A percentile compares a stretch with the other conserved stretches of the same genome.
These are phyloP conservation scores for Catenaria anguillulae DNA, from an alignment of 371 early-diverging fungal species.

Conservation along the genomic window DNA sequence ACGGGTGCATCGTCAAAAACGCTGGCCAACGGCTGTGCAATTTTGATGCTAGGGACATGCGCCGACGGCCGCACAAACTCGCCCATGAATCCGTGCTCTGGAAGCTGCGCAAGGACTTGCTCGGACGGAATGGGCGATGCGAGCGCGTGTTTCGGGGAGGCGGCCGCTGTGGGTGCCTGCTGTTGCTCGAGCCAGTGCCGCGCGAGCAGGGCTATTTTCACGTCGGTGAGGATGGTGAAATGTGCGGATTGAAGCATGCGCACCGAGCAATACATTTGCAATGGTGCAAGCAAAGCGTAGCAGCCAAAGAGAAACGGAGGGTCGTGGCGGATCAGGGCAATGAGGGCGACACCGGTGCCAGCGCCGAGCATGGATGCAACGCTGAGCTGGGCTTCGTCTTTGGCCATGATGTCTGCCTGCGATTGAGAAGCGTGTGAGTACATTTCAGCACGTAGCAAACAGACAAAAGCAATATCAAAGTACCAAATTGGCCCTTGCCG, in stretches of 20 bases:
- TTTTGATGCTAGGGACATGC: background rate
- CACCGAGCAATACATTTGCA: background rate
- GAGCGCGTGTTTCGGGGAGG: background rate
- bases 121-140: background rate
- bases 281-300: background rate
- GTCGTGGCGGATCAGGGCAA: background rate
- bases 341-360: background rate
- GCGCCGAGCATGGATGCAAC: background rate
- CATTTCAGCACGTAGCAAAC: too few species aligned
- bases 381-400: constrained; percentile 1
- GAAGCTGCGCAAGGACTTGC: background rate
- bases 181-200: background rate
- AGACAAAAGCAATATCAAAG: too few species aligned
- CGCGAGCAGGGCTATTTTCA: background rate
- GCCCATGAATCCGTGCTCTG: background rate
- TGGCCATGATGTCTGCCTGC: background rate
- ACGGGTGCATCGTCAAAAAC: background rate
- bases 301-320: background rate
- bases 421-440: too few species aligned
- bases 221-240: background rate
- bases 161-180: too few species aligned
- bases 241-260: background rate
- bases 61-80: background rate
- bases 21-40: background rate
- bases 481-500: background rate